phyloP scores from a whole-genome alignment of 768 basidiomycete genomes.

The Rhizopogon vesiculosus region DNA sequence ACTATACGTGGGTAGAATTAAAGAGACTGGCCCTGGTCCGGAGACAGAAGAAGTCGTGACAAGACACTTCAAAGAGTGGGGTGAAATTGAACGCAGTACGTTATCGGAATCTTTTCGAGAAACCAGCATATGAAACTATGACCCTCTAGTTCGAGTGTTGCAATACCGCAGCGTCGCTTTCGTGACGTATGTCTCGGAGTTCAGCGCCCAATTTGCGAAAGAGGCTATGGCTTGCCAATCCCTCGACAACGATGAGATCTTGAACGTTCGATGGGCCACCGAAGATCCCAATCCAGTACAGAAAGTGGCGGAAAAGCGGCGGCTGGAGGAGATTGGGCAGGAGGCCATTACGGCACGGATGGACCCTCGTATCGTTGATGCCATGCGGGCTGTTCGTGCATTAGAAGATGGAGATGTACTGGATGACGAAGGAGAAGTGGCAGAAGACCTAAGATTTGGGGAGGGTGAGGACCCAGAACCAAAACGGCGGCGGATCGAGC shows the following conservation, averaged over 20 bases:
- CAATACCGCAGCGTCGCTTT: constrained; percentile 96
- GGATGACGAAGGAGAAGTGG: constrained; percentile 31
- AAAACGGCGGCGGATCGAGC: constrained; percentile 31
- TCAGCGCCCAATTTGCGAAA: constrained; percentile 92
- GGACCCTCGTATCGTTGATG: constrained; percentile 86
- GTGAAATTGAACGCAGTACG: constrained; percentile 87
- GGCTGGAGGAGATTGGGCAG: constrained; percentile 80
- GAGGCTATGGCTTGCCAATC: constrained; percentile 99
- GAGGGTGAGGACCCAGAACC: constrained; percentile 31
- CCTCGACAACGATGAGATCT: constrained; percentile 93
- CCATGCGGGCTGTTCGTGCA: constrained; percentile 80
- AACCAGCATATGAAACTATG: constrained; percentile 3
- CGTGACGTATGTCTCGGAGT: constrained; percentile 87
- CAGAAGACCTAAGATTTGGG: constrained; percentile 26
- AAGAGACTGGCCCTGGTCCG: constrained; percentile 80
- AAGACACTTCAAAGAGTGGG: constrained; percentile 95
- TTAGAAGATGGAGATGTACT: constrained; percentile 73
- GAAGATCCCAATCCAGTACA: constrained; percentile 96
- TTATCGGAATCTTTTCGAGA: constrained; percentile 12
- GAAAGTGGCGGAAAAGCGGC: constrained; percentile 79
- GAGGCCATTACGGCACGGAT: constrained; percentile 82
- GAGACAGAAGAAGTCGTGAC: constrained; percentile 91
- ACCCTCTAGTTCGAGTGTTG: constrained; percentile 71
- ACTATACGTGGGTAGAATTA: constrained; percentile 90
- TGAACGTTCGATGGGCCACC: constrained; percentile 99